These are phyloP conservation scores for Diaporthe batatas DNA, from an alignment of 2,329 filamentous ascomycete genomes.

Conservation along the genomic window DNA sequence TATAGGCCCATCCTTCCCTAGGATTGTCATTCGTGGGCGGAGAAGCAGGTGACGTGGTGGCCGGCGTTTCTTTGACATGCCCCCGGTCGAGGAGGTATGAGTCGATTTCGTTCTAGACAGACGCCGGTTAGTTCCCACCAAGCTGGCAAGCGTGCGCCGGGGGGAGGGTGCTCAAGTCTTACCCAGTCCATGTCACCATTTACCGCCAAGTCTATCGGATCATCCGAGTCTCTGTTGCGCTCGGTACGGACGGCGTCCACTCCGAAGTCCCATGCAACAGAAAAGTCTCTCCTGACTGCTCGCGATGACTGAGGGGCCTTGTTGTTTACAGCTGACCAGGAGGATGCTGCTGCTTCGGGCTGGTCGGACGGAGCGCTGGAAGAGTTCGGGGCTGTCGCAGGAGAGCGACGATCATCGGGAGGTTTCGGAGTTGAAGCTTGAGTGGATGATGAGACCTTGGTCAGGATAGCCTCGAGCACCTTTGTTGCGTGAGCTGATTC, in stretches of 20 bases:
- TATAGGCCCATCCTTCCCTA: slow-evolving; percentile 37
- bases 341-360: neutral
- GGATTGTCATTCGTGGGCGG: neutral
- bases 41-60: neutral
- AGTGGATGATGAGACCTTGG: slow-evolving; percentile 47
- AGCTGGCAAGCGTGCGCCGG: too few relatives aligned
- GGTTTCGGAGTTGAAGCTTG: neutral
- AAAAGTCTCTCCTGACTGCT: neutral
- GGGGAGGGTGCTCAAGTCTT: neutral
- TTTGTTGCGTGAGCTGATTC: slow-evolving; percentile 59
- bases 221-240: slow-evolving; percentile 17
- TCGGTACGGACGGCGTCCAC: slow-evolving; percentile 25
- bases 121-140: neutral
- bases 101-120: slow-evolving; percentile 35
- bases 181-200: slow-evolving; percentile 40
- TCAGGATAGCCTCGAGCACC: slow-evolving; percentile 59
- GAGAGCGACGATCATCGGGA: neutral
- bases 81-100: slow-evolving; percentile 41
- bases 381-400: neutral
- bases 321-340: slow-evolving; percentile 35
- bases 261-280: slow-evolving; percentile 35
- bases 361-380: neutral
- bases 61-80: neutral
- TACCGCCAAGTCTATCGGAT: slow-evolving; percentile 16
- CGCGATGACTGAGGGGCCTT: slow-evolving; percentile 38